Evolutionary conservation across 2,329 filamentous ascomycete genomes (phyloP), one percentile per base, ranked within the genome.

Genomic region (Fusarium multiceps): DNA sequence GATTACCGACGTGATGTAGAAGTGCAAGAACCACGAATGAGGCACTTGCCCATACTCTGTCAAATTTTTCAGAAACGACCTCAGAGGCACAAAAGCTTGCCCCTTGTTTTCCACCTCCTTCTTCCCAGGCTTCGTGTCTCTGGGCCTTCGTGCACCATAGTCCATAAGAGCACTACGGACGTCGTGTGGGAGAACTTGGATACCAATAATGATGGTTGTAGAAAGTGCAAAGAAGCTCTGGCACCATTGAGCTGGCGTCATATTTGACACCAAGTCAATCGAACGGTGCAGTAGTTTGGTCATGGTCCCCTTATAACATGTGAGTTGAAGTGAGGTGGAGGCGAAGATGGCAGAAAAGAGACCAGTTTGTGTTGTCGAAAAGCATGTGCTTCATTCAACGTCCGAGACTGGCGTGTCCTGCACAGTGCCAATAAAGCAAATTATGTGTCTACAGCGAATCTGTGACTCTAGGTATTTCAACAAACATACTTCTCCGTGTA

Each of bases 1-100:
- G 3, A 82, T 76, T 7, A 94, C 81, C 6, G 93, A 95, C 37
- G 89, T 78, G 55, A 92, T 76, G 78, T 99, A 98, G 81, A 97
- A 98, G 73, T 96, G 92, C 45, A 86, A 87, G 79, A 98, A 98
- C 90, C 93, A 98, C 66, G 87, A 87, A 81, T 98, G 96, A 23
- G 95, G 94, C 37, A 98, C 91, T 76, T 88, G 87, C 71, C 81
- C 80, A 53, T 69, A 69, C 43, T 75, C 64, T 23, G 75, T 72
- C 32, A 82, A 43, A 55, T 72, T 72, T 55, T 74, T 72, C 42
- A 84, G 56, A 30, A 80, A 42, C 7, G 60, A 70, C 51, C 76
- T 59, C 21, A 82, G 23, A 53, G 25, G 56, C 32, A 47, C 30
- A 13, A 14, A 45, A 25, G 13, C 7, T 48, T 63, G 50, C 32